phyloP scores from a whole-genome alignment of 768 basidiomycete genomes.

The Lentinula edodes region DNA sequence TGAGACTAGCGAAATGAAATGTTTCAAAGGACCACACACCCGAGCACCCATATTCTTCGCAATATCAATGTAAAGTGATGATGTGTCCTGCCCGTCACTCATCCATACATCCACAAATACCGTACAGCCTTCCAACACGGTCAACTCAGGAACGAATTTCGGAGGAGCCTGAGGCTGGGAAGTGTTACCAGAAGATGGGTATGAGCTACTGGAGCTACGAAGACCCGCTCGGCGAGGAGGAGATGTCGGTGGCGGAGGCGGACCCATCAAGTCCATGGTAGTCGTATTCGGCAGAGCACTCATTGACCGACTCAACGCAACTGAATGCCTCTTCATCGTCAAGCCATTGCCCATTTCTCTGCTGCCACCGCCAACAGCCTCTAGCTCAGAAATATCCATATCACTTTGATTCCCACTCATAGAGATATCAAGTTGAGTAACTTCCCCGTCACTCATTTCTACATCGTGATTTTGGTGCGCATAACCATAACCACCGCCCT shows the following conservation, averaged over 20 bases:
- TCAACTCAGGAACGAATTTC: slow-evolving; percentile 19
- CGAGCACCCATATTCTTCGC: slow-evolving; percentile 73
- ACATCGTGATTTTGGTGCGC: slow-evolving; percentile 8
- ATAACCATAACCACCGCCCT: slow-evolving; percentile 29
- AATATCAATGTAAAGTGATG: slow-evolving; percentile 80
- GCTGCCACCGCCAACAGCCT: slow-evolving; percentile 4
- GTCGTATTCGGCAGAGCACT: slow-evolving; percentile 32
- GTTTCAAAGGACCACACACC: slow-evolving; percentile 37
- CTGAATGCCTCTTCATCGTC: slow-evolving; percentile 54
- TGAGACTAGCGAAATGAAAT: not conserved
- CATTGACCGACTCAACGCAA: slow-evolving; percentile 59
- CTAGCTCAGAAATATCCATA: slow-evolving; percentile 3
- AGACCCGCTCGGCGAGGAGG: slow-evolving; percentile 28
- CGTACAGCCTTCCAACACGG: slow-evolving; percentile 64
- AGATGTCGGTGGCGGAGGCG: slow-evolving; percentile 39
- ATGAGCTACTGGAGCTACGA: slow-evolving; percentile 36
- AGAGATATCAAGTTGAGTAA: slow-evolving; percentile 2
- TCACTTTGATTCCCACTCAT: slow-evolving; percentile 3
- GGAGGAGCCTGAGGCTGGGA: slow-evolving; percentile 14
- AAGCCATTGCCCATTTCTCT: slow-evolving; percentile 17
- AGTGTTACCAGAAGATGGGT: slow-evolving; percentile 18
- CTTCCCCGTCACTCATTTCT: slow-evolving; percentile 9
- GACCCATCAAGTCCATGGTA: slow-evolving; percentile 36
- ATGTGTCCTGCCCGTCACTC: slow-evolving; percentile 78
- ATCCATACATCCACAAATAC: slow-evolving; percentile 88